phyloP scores from a whole-genome alignment of 2,329 filamentous ascomycete species.

The Trichoderma cornu-damae region DNA sequence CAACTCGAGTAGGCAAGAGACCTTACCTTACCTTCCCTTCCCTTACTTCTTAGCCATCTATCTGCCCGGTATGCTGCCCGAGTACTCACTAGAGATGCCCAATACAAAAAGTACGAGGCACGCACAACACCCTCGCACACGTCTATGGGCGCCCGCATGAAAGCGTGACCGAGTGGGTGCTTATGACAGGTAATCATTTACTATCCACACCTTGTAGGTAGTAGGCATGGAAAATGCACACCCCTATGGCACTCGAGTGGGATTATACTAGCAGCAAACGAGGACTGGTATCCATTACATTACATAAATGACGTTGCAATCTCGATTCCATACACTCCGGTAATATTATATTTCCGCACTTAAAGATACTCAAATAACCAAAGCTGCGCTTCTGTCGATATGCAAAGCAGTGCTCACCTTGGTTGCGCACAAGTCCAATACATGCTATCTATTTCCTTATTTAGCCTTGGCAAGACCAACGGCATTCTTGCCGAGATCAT shows the following conservation, averaged over 20 bases:
- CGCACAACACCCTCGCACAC: no score
- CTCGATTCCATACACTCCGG: slow-evolving; percentile 10
- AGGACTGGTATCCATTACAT: slow-evolving; percentile 13
- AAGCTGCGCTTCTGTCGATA: slow-evolving; percentile 2
- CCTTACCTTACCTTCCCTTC: no score
- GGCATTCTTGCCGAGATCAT: slow-evolving; percentile 83
- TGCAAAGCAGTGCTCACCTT: neutral
- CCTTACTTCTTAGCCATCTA: no score
- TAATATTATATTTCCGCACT: neutral
- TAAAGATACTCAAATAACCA: neutral
- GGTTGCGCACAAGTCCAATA: neutral
- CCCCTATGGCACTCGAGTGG: neutral
- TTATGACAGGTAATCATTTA: no score
- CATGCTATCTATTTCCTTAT: slow-evolving; percentile 30
- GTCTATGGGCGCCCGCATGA: no score
- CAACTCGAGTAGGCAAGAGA: no score
- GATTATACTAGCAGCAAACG: slow-evolving; percentile 1
- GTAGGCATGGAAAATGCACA: neutral
- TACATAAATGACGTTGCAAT: slow-evolving; percentile 20
- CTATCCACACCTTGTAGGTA: no score
- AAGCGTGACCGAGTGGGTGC: no score
- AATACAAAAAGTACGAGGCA: no score
- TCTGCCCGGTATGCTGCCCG: no score
- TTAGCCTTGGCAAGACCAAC: slow-evolving; percentile 88
- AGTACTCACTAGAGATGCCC: no score